Conservation (phyloP, 306 rosid genomes). For the Macrotyloma uniflorum region DNA sequence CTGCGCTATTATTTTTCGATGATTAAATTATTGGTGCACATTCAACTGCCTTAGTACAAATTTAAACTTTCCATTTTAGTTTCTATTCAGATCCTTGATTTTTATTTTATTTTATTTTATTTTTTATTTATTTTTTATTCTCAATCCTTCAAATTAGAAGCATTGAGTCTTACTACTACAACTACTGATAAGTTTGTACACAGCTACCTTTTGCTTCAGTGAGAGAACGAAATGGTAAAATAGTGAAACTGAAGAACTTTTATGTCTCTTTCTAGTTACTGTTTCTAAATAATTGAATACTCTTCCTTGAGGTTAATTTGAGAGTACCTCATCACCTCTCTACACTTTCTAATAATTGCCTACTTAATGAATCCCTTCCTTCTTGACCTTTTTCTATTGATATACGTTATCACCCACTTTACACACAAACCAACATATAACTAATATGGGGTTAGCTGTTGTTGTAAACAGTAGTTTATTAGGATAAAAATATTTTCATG, state of each 20-base stretch:
- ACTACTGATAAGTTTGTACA: too few species aligned
- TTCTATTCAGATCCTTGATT: background rate
- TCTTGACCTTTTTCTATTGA: background rate
- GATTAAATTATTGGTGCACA: slow-evolving; percentile 22
- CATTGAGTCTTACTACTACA: background rate
- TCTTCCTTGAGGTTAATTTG: background rate
- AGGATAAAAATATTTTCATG: too few species aligned
- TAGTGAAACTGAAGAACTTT: background rate
- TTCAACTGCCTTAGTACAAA: background rate
- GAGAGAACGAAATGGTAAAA: background rate
- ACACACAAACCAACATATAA: too few species aligned
- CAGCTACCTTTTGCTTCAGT: too few species aligned
- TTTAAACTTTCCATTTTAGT: slow-evolving; percentile 10
- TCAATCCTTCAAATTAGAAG: background rate
- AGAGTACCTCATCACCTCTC: background rate
- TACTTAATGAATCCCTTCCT: background rate
- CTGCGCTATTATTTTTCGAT: slow-evolving; percentile 15
- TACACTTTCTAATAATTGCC: background rate
- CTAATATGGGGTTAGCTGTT: too few species aligned
- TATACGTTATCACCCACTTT: background rate
- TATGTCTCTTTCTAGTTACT: background rate
- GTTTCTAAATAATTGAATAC: background rate
- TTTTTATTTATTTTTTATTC: background rate
- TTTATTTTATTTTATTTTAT: background rate
- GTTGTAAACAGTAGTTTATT: too few species aligned